These are phyloP conservation scores for Lipomyces mesembrius DNA, from an alignment of 805 yeast species.

Conservation along the genomic window DNA sequence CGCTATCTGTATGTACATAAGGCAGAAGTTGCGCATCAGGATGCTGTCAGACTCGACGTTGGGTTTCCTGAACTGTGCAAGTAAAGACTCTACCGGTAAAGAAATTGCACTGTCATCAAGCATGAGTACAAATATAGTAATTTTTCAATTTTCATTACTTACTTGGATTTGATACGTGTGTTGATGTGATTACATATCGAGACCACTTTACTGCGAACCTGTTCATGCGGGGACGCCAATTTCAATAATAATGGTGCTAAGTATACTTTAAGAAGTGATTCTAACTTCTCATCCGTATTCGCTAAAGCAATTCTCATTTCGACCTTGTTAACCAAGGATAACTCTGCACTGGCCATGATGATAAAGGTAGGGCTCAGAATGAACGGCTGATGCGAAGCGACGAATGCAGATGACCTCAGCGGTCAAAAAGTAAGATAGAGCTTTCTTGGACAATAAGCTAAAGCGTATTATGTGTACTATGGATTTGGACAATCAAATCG, in stretches of 20 bases:
- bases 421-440: background rate
- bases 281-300: conserved; percentile 65
- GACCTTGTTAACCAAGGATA: conserved; percentile 62
- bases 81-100: conserved; percentile 66
- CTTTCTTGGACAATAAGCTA: background rate
- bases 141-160: conserved; percentile 24
- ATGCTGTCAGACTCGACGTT: conserved; percentile 42
- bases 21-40: conserved; percentile 34
- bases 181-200: conserved; percentile 69
- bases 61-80: conserved; percentile 67
- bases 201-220: conserved; percentile 70
- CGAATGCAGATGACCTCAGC: background rate
- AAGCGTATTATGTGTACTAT: background rate
- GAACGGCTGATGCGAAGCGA: no score
- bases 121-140: background rate
- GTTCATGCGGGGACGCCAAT: conserved; percentile 67
- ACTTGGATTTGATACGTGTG: conserved; percentile 60
- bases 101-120: conserved; percentile 45
- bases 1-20: conserved; percentile 71
- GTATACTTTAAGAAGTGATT: conserved; percentile 62
- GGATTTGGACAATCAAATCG: background rate
- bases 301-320: conserved; percentile 84
- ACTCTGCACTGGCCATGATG: conserved; percentile 52
- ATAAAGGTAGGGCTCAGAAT: background rate
- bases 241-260: conserved; percentile 80